Evolutionary conservation across 306 rosid species (phyloP).

Genomic region (Lathyrus aphaca): DNA sequence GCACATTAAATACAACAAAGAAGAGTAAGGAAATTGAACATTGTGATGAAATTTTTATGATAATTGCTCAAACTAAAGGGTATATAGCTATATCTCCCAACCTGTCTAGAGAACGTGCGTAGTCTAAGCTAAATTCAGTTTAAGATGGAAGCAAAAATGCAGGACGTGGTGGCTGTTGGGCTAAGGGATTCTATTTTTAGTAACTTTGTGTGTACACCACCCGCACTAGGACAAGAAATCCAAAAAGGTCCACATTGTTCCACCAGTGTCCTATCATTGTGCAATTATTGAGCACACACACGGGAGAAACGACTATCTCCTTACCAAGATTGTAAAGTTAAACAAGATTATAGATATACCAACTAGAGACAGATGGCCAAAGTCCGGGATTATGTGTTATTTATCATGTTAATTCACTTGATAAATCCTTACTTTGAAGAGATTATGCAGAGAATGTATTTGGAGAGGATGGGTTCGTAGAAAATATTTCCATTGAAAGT

Average conservation of each 20-base stretch:
- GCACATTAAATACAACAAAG: neutral
- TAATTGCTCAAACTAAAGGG: neutral
- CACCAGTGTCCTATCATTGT: neutral
- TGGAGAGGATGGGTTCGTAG: neutral
- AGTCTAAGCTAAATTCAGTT: neutral
- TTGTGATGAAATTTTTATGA: neutral
- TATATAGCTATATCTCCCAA: too few species aligned
- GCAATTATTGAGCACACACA: neutral
- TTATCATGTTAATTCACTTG: too few species aligned
- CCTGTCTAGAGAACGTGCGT: neutral
- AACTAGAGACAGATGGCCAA: neutral
- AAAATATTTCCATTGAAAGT: slow-evolving; percentile 1
- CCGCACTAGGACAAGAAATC: neutral
- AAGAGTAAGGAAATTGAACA: neutral
- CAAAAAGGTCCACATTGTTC: neutral
- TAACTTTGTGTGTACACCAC: neutral
- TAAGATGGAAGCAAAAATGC: neutral
- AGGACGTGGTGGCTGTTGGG: neutral
- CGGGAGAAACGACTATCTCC: neutral
- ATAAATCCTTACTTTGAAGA: too few species aligned
- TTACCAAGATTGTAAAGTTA: neutral
- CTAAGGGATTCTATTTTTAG: neutral
- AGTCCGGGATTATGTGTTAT: too few species aligned
- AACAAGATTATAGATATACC: neutral
- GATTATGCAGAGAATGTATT: neutral